Percentiles rank a stretch among this genome's conserved stretches.
These are phyloP conservation scores for Chaetothyriales sp. DNA, from an alignment of 2,329 filamentous ascomycete genomes.

Conservation along the genomic window DNA sequence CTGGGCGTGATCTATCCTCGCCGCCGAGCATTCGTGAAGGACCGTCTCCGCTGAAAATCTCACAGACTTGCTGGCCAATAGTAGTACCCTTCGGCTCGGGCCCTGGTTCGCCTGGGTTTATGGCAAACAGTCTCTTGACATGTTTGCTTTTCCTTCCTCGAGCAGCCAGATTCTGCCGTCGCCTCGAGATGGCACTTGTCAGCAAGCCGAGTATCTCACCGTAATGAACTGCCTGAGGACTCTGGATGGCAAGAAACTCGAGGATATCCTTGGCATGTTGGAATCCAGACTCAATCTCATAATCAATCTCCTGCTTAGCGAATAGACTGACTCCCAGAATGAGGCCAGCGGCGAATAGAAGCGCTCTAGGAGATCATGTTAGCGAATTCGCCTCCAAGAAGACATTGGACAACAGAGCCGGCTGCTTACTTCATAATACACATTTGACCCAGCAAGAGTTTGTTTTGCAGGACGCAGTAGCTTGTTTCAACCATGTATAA, in stretches of 20 bases:
- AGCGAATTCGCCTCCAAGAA: not conserved
- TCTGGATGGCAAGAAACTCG: slow-evolving; percentile 32
- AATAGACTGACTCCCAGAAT: slow-evolving; percentile 44
- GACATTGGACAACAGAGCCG: not conserved
- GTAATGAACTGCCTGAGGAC: slow-evolving; percentile 43
- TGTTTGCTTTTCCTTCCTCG: not conserved
- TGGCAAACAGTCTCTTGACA: not conserved
- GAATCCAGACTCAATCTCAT: slow-evolving; percentile 36
- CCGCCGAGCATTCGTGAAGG: not conserved
- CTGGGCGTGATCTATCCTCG: not conserved
- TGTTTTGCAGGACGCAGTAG: slow-evolving; percentile 31
- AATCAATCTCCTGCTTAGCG: slow-evolving; percentile 31
- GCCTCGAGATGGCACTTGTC: slow-evolving; percentile 31
- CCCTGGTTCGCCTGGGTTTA: not conserved
- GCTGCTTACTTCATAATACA: slow-evolving; percentile 41
- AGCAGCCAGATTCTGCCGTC: slow-evolving; percentile 22
- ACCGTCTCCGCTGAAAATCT: not conserved
- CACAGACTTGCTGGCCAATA: not conserved
- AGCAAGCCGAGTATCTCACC: slow-evolving; percentile 39
- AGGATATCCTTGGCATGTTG: slow-evolving; percentile 37
- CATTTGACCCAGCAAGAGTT: slow-evolving; percentile 39
- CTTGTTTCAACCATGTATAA: slow-evolving; percentile 42
- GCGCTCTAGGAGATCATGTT: slow-evolving; percentile 25
- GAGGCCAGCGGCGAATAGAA: slow-evolving; percentile 42
- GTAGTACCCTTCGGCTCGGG: not conserved